These are phyloP conservation scores for Mycosphaerella sp. DNA, from an alignment of 2,329 filamentous ascomycete species.

Conservation along the genomic window DNA sequence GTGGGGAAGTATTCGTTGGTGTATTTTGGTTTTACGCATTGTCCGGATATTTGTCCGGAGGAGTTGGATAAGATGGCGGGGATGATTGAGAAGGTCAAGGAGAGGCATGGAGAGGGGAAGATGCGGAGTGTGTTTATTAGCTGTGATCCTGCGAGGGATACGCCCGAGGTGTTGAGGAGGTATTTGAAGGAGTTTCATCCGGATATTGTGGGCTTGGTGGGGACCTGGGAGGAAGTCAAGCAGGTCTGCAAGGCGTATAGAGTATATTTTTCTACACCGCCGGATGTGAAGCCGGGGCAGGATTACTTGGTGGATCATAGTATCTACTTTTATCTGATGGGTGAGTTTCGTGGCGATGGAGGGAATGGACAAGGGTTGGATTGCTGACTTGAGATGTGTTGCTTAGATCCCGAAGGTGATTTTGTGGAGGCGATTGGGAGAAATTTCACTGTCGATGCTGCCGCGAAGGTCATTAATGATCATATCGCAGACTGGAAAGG, in stretches of 20 bases:
- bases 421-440: constrained; percentile 95
- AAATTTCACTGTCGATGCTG: constrained; percentile 86
- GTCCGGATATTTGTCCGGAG: constrained; percentile 96
- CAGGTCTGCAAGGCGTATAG: constrained; percentile 90
- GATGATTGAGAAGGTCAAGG: constrained; percentile 69
- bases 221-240: constrained; percentile 90
- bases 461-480: constrained; percentile 72
- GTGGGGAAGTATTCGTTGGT: constrained; percentile 82
- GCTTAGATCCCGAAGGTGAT: constrained; percentile 80
- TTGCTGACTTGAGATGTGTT: neutral
- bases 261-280: constrained; percentile 93
- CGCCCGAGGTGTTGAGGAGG: constrained; percentile 71
- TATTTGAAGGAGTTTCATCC: constrained; percentile 91
- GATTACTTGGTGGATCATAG: constrained; percentile 98
- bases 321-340: constrained; percentile 99
- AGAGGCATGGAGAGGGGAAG: constrained; percentile 38
- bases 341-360: constrained; percentile 39
- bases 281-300: constrained; percentile 81
- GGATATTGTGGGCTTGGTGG: constrained; percentile 79
- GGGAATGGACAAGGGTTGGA: neutral
- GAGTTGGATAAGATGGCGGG: constrained; percentile 99
- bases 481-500: constrained; percentile 76
- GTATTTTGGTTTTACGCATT: constrained; percentile 98
- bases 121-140: constrained; percentile 83
- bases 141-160: constrained; percentile 89